Conservation (phyloP, 1,284 basidiomycete genomes). For the Phellopilus nigrolimitatus region DNA sequence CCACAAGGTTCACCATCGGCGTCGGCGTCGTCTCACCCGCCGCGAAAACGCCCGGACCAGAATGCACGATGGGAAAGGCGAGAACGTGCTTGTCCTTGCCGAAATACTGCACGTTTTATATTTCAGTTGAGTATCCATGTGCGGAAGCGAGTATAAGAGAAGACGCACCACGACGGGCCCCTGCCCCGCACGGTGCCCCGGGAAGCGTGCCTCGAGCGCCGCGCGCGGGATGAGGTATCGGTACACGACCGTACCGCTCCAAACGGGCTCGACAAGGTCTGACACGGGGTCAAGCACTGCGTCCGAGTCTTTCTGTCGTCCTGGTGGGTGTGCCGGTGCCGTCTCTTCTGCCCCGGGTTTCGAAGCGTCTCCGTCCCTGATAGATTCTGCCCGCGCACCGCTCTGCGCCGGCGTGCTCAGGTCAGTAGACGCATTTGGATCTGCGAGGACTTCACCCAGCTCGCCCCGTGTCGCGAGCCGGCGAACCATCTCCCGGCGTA, state of each 20-base stretch:
- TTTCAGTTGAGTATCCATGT: too few relatives aligned
- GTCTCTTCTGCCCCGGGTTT: too few relatives aligned
- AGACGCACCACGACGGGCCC: constrained; percentile 13
- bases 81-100: constrained; percentile 15
- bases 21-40: constrained; percentile 13
- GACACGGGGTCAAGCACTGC: neutral
- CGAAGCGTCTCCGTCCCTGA: too few relatives aligned
- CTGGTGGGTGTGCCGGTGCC: too few relatives aligned
- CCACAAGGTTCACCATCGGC: constrained; percentile 26
- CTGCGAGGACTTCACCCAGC: neutral
- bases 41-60: neutral
- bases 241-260: constrained; percentile 22
- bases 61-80: constrained; percentile 14
- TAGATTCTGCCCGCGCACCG: too few relatives aligned
- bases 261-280: constrained; percentile 19
- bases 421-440: neutral
- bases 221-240: constrained; percentile 19
- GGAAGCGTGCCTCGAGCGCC: constrained; percentile 11
- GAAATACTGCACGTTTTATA: constrained; percentile 19
- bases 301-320: neutral
- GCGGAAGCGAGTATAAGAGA: neutral
- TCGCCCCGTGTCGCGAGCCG: neutral
- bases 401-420: neutral
- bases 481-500: constrained; percentile 12
- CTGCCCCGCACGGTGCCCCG: constrained; percentile 6